Conservation (phyloP, 257 asterid species). For the Gentiana macrophylla region DNA sequence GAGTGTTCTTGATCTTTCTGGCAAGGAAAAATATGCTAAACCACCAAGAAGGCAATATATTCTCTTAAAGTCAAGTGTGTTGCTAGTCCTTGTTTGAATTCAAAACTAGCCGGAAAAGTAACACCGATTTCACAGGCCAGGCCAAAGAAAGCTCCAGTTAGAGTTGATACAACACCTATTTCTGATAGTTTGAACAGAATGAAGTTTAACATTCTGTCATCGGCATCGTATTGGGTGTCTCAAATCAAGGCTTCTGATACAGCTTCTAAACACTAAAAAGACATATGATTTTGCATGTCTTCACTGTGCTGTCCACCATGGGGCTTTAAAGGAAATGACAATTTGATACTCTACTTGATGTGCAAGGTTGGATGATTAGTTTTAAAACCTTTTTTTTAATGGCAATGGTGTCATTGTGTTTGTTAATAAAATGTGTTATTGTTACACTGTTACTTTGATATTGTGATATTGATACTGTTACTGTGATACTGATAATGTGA, state of each 20-base stretch:
- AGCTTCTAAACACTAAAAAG: conserved; percentile 51
- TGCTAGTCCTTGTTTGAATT: conserved; percentile 35
- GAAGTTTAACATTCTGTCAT: conserved; percentile 47
- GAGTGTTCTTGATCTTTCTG: conserved; percentile 60
- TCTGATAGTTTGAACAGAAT: conserved; percentile 48
- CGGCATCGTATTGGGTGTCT: conserved; percentile 82
- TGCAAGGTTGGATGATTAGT: too few species aligned
- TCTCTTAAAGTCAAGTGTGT: conserved; percentile 48
- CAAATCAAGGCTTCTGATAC: conserved; percentile 79
- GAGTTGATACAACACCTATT: conserved; percentile 50
- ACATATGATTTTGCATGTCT: too few species aligned
- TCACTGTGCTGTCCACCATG: too few species aligned
- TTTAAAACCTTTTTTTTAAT: too few species aligned
- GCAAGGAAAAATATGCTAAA: conserved; percentile 66
- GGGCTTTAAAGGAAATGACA: too few species aligned
- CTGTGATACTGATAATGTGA: too few species aligned
- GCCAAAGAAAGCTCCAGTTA: conserved; percentile 44
- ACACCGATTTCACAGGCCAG: conserved; percentile 80
- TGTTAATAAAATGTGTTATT: too few species aligned
- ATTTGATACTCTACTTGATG: too few species aligned
- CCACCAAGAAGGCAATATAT: conserved; percentile 87
- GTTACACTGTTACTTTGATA: too few species aligned
- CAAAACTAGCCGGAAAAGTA: conserved; percentile 39
- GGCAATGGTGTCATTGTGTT: too few species aligned
- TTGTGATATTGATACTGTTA: too few species aligned